Evolutionary conservation across 805 yeast genomes (phyloP), one percentile per base, ranked within the genome.

Genomic region (Wickerhamiella australiensis): DNA sequence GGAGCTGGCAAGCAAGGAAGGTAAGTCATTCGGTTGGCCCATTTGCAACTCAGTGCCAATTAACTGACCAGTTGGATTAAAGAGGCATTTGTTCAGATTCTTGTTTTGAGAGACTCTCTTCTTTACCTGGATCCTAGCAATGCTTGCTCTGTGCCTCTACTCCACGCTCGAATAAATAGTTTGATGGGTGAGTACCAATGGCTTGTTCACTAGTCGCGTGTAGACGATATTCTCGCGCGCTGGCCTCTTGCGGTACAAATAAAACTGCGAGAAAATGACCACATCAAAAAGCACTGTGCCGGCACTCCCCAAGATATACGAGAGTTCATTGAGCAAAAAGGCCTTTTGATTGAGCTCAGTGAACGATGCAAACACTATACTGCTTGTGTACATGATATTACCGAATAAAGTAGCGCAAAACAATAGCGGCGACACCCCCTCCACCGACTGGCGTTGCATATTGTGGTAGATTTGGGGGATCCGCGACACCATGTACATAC

Each of bases 381-480:
- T 82, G 5, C 77, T 56, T 0, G 92, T 77, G 63, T 90, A 88
- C 1, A 86, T 75, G 33, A 79, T 56, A 63, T 90, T 90, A 3
- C 94, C 95, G 21, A 77, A 49, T 41, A 88, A 68, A 1, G 96
- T 94, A 17, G 90, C 77, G 9, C 76, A 76, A 63, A 88, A 88
- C 21, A 87, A 69, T 42, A 83, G 64, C 20, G 94, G 85, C 1
- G 96, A 83, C 2, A 87, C 70, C 2, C 96, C 96, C 29, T 82
- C 80, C 0, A 94, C 92, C 1, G 95, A 84, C 61, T 84, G 83
- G 36, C 95, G 71, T 47, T 68, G 57, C 61, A 77, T 80, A 65
- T 88, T 88, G 62, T 83, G 86, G 60, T 74, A 67, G 46, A 88
- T 68, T 61, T 88, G 97, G 1, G 97, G 97, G 43, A 86, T 63